A percentile compares a stretch with the other conserved stretches of the same genome.
Conservation (phyloP, 1,284 basidiomycete genomes). For the Ustilago trichophora region DNA sequence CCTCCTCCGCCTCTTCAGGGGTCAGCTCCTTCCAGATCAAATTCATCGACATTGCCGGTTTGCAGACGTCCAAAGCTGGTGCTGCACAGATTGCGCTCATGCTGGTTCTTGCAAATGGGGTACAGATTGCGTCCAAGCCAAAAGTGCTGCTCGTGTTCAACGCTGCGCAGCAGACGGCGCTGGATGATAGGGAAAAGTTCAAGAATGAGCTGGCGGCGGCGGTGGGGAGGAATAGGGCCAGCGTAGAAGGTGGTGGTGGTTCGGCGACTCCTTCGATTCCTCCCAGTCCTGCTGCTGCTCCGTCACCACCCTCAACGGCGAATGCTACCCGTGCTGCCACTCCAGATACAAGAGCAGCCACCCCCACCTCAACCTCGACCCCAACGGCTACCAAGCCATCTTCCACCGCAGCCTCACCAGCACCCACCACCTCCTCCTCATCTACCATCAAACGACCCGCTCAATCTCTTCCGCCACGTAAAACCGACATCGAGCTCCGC, state of each 20-base stretch:
- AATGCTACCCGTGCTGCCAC: constrained; percentile 13
- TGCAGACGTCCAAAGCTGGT: constrained; percentile 54
- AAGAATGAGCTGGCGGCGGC: constrained; percentile 51
- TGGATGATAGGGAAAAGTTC: constrained; percentile 51
- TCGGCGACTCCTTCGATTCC: constrained; percentile 8
- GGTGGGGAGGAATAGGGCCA: constrained; percentile 31
- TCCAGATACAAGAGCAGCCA: constrained; percentile 12
- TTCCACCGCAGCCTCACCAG: too few relatives aligned
- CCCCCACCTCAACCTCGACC: constrained; percentile 8
- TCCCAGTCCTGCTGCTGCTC: constrained; percentile 12
- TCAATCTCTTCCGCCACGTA: too few relatives aligned
- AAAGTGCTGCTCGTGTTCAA: constrained; percentile 52
- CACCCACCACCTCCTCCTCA: too few relatives aligned
- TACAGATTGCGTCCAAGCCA: constrained; percentile 38
- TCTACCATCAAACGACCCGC: too few relatives aligned
- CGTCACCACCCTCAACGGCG: constrained; percentile 10
- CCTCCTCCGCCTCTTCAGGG: constrained; percentile 39
- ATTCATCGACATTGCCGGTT: constrained; percentile 43
- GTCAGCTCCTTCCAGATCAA: constrained; percentile 35
- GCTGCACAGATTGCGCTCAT: constrained; percentile 55
- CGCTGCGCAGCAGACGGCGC: constrained; percentile 42
- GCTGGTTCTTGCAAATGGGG: constrained; percentile 42
- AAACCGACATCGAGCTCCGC: constrained; percentile 57
- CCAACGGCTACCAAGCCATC: constrained; percentile 10
- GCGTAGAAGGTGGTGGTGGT: constrained; percentile 7